Percentiles rank a stretch among this genome's conserved stretches.
phyloP scores from a whole-genome alignment of 1,284 basidiomycete species.

The Leccinum solheimii region DNA sequence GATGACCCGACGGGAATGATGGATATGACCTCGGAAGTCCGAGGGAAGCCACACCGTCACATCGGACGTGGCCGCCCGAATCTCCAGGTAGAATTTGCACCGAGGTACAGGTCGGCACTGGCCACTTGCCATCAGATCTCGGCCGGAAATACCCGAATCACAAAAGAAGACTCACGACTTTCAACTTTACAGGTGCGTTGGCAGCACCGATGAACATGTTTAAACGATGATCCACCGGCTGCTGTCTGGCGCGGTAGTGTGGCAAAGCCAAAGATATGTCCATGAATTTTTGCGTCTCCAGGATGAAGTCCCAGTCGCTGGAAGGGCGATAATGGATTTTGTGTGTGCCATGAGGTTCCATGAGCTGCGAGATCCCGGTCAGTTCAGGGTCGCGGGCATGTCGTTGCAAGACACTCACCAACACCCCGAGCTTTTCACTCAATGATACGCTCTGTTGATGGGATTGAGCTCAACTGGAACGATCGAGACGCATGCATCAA shows the following conservation, averaged over 20 bases:
- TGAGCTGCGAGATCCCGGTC: constrained; percentile 11
- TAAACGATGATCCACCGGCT: constrained; percentile 68
- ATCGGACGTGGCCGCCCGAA: constrained; percentile 59
- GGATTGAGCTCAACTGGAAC: constrained; percentile 8
- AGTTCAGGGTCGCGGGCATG: neutral
- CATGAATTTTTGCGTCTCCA: constrained; percentile 53
- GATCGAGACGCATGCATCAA: neutral
- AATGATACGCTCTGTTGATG: constrained; percentile 25
- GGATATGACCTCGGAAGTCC: constrained; percentile 70
- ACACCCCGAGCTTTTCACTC: constrained; percentile 17
- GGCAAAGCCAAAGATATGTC: constrained; percentile 69
- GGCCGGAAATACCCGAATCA: neutral
- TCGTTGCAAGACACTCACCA: constrained; percentile 13
- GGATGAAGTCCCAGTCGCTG: constrained; percentile 62
- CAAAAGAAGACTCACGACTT: constrained; percentile 56
- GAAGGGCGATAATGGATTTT: constrained; percentile 57
- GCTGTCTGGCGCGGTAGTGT: constrained; percentile 70
- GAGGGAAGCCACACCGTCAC: constrained; percentile 74
- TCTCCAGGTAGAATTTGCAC: constrained; percentile 63
- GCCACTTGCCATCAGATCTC: constrained; percentile 6
- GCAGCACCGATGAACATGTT: constrained; percentile 62
- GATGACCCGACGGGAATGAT: constrained; percentile 50
- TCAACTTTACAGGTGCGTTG: constrained; percentile 57
- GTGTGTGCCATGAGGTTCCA: constrained; percentile 41
- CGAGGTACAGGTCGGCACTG: constrained; percentile 67